These are phyloP conservation scores for Trichophyton verrucosum DNA, from an alignment of 2,329 filamentous ascomycete species.

Conservation along the genomic window DNA sequence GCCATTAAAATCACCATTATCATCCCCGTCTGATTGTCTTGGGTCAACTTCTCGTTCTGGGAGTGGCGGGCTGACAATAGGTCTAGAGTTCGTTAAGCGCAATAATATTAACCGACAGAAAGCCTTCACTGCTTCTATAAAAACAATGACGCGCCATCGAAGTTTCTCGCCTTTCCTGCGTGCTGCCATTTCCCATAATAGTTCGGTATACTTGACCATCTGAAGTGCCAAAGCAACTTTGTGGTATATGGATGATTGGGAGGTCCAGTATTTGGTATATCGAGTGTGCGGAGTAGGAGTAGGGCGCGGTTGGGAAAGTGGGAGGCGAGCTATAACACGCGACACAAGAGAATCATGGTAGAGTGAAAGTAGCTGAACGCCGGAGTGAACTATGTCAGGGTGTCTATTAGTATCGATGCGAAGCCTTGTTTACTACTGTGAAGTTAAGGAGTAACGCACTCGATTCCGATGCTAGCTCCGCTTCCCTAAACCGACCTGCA, in stretches of 20 bases:
- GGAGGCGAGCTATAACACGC: conserved; percentile 47
- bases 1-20: conserved; percentile 40
- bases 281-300: conserved; percentile 47
- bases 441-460: conserved; percentile 33
- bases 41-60: conserved; percentile 75
- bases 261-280: conserved; percentile 53
- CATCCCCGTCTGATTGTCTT: conserved; percentile 41
- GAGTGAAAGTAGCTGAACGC: conserved; percentile 76
- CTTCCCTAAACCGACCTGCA: conserved; percentile 46
- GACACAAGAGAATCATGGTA: conserved; percentile 85
- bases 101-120: conserved; percentile 69
- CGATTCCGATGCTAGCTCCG: conserved; percentile 88
- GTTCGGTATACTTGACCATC: conserved; percentile 85
- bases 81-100: conserved; percentile 68
- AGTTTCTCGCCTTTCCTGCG: conserved; percentile 67
- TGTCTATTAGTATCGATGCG: conserved; percentile 11
- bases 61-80: conserved; percentile 68
- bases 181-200: conserved; percentile 95
- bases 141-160: conserved; percentile 75
- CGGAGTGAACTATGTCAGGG: conserved; percentile 55
- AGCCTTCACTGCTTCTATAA: conserved; percentile 78
- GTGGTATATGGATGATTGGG: conserved; percentile 57
- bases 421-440: conserved; percentile 8
- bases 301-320: conserved; percentile 38
- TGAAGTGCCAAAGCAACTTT: conserved; percentile 71